A percentile compares a stretch with the other conserved stretches of the same genome.
phyloP scores from a whole-genome alignment of 2,329 filamentous ascomycete species.

The Penicillium sp. region DNA sequence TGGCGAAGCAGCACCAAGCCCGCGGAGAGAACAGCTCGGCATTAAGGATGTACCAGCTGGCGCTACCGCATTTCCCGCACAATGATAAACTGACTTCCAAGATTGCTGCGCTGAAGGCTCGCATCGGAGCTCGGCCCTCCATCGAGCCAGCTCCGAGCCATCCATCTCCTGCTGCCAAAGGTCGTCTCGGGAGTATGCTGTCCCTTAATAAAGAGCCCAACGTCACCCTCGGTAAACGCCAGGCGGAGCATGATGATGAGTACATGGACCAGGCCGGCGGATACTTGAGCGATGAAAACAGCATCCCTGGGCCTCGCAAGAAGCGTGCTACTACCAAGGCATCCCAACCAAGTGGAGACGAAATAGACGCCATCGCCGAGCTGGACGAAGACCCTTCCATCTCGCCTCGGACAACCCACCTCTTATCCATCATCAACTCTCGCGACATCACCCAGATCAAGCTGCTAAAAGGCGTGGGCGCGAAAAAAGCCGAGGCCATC shows the following conservation, averaged over 20 bases:
- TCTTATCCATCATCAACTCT: slow-evolving; percentile 45
- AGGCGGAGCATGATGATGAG: slow-evolving; percentile 30
- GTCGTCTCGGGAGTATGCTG: slow-evolving; percentile 30
- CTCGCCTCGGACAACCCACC: slow-evolving; percentile 41
- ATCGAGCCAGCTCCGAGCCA: slow-evolving; percentile 13
- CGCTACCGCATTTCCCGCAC: slow-evolving; percentile 75
- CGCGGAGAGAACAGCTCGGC: slow-evolving; percentile 72
- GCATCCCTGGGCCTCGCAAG: slow-evolving; percentile 20
- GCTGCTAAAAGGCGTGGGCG: slow-evolving; percentile 43
- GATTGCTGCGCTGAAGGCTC: slow-evolving; percentile 50
- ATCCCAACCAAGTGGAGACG: slow-evolving; percentile 13
- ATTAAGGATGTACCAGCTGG: slow-evolving; percentile 78
- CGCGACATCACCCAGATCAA: slow-evolving; percentile 44
- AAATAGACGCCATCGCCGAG: slow-evolving; percentile 16
- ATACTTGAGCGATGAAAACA: slow-evolving; percentile 31
- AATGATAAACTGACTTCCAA: slow-evolving; percentile 66
- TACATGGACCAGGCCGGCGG: slow-evolving; percentile 20
- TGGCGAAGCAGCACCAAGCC: slow-evolving; percentile 85
- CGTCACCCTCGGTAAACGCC: slow-evolving; percentile 24
- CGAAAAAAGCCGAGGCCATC: slow-evolving; percentile 46
- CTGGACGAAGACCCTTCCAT: slow-evolving; percentile 17
- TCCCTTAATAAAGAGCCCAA: slow-evolving; percentile 29
- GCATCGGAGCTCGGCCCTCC: slow-evolving; percentile 34
- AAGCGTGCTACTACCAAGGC: slow-evolving; percentile 27
- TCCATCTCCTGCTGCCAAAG: slow-evolving; percentile 18